phyloP scores from a whole-genome alignment of 108 stramenopile genomes.

The Cyclotella cryptica region DNA sequence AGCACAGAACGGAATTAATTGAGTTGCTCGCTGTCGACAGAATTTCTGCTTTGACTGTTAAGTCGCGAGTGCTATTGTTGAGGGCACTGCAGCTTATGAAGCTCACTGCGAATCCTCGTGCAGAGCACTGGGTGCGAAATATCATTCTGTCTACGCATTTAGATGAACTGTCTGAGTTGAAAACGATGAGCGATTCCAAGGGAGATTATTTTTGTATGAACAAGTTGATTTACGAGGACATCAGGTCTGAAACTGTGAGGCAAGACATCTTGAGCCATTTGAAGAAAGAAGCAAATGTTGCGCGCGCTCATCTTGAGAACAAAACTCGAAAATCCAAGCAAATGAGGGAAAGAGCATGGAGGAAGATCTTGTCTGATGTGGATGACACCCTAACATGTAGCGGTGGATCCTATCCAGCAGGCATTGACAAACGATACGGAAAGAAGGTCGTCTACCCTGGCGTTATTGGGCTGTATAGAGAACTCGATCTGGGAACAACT shows the following conservation, averaged over 20 bases:
- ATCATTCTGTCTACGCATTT: constrained; percentile 90
- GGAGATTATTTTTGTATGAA: constrained; percentile 93
- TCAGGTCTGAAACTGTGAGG: constrained; percentile 84
- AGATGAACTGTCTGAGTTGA: constrained; percentile 94
- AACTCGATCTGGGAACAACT: constrained; percentile 90
- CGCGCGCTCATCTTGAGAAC: constrained; percentile 83
- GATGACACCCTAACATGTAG: constrained; percentile 96
- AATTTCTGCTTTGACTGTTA: constrained; percentile 77
- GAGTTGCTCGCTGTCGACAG: constrained; percentile 88
- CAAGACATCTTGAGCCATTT: constrained; percentile 94
- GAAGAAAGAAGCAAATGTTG: constrained; percentile 91
- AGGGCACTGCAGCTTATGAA: constrained; percentile 86
- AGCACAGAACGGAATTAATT: constrained; percentile 89
- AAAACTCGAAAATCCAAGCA: constrained; percentile 60
- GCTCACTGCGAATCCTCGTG: constrained; percentile 82
- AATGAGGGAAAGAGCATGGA: constrained; percentile 79
- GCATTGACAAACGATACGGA: constrained; percentile 87
- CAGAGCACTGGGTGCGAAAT: constrained; percentile 94
- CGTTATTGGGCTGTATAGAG: constrained; percentile 95
- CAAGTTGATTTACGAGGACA: constrained; percentile 95
- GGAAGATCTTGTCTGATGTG: constrained; percentile 97
- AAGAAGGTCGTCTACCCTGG: constrained; percentile 96
- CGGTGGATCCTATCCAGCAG: constrained; percentile 96
- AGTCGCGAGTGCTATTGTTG: constrained; percentile 78
- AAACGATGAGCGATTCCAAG: constrained; percentile 94